phyloP scores from a whole-genome alignment of 2,329 filamentous ascomycete genomes.

The Fusarium sororula region DNA sequence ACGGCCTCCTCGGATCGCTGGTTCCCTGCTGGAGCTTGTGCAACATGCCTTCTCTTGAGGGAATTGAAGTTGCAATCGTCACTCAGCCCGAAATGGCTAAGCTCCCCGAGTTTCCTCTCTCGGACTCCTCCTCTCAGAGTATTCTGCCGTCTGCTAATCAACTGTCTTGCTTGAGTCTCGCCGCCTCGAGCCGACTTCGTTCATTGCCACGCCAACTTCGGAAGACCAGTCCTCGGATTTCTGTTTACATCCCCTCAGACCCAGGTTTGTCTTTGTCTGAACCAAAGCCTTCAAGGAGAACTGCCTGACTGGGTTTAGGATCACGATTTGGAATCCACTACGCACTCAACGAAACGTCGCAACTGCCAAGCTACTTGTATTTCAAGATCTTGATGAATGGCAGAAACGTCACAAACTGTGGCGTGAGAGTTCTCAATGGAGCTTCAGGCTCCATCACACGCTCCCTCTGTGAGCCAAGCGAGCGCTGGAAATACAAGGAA shows the following conservation, averaged over 20 bases:
- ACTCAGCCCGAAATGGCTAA: constrained; percentile 47
- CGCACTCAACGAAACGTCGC: constrained; percentile 48
- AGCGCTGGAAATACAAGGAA: constrained; percentile 52
- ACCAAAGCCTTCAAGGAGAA: too few relatives aligned
- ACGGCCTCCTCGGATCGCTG: neutral
- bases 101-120: constrained; percentile 65
- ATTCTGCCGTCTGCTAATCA: constrained; percentile 39
- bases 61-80: constrained; percentile 57
- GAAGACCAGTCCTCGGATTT: constrained; percentile 54
- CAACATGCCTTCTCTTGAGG: constrained; percentile 60
- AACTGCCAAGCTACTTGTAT: constrained; percentile 55
- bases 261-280: constrained; percentile 52
- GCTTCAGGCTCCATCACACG: constrained; percentile 53
- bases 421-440: constrained; percentile 52
- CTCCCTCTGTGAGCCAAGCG: constrained; percentile 60
- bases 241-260: constrained; percentile 66
- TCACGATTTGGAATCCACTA: constrained; percentile 64
- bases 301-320: constrained; percentile 47
- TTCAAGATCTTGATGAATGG: constrained; percentile 67
- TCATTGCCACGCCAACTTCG: constrained; percentile 27
- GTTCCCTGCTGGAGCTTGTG: too few relatives aligned
- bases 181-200: neutral
- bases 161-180: constrained; percentile 32
- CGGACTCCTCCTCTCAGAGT: constrained; percentile 57
- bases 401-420: constrained; percentile 61